Conservation (phyloP, 305 asterid genomes). For the Solanum hybrid region DNA sequence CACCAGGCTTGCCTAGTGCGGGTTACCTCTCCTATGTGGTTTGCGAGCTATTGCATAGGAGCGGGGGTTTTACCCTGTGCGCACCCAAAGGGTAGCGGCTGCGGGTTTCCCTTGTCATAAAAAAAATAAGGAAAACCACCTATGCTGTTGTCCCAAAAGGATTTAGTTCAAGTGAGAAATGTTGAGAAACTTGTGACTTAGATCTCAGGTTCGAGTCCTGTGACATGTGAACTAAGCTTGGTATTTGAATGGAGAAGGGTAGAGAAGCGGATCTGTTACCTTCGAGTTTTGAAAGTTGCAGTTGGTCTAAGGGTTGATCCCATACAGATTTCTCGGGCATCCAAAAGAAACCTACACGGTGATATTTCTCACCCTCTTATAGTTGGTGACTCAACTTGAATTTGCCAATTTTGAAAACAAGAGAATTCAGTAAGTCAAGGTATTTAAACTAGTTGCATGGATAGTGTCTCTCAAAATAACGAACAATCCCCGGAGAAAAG, state of each 20-base stretch:
- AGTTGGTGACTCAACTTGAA: neutral
- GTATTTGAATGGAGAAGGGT: neutral
- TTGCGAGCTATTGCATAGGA: too few relatives aligned
- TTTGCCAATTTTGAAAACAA: neutral
- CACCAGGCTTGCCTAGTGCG: too few relatives aligned
- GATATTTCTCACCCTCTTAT: neutral
- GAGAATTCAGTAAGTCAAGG: neutral
- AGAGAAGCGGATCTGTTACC: neutral
- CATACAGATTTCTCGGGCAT: neutral
- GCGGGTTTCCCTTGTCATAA: too few relatives aligned
- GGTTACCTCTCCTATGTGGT: too few relatives aligned
- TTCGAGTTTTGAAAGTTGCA: neutral
- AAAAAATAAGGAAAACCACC: neutral
- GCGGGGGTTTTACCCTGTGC: too few relatives aligned
- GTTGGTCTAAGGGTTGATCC: neutral
- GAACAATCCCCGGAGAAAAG: neutral
- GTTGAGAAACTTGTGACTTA: neutral
- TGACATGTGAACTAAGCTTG: neutral
- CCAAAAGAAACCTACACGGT: neutral
- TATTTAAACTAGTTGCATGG: neutral
- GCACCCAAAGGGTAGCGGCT: too few relatives aligned
- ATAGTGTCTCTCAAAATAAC: neutral
- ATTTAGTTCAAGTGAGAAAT: neutral
- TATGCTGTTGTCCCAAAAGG: neutral
- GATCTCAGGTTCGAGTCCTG: neutral